Conservation (phyloP, 2,329 filamentous ascomycete genomes). For the Fusarium sp. region DNA sequence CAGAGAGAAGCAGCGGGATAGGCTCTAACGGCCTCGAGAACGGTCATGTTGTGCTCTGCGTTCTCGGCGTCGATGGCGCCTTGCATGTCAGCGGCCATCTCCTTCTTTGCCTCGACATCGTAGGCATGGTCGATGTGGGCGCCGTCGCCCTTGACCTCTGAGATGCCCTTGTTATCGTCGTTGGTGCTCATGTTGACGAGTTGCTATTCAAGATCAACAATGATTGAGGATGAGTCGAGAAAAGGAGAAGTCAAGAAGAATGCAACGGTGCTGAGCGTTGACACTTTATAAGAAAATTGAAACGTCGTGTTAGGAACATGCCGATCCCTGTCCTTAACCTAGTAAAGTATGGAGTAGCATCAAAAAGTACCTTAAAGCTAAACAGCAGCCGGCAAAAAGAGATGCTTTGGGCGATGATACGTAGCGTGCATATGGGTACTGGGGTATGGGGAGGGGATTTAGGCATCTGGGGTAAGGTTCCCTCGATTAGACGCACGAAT, state of each 20-base stretch:
- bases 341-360: not conserved
- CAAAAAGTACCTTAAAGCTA: not conserved
- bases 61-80: constrained; percentile 50
- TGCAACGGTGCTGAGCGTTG: constrained; percentile 1
- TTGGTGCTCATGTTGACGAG: constrained; percentile 29
- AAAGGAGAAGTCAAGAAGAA: not conserved
- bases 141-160: constrained; percentile 21
- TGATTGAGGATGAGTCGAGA: constrained; percentile 1
- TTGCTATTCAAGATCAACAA: constrained; percentile 8
- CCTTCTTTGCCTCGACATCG: constrained; percentile 30
- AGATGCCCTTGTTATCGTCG: constrained; percentile 17
- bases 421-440: constrained; percentile 1
- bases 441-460: constrained; percentile 18
- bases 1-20: constrained; percentile 58
- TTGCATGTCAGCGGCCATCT: constrained; percentile 25
- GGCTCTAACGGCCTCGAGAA: constrained; percentile 49
- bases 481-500: constrained; percentile 38
- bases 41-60: constrained; percentile 52
- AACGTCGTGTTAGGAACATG: not conserved
- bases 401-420: not conserved
- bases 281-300: constrained; percentile 15
- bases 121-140: constrained; percentile 32
- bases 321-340: not conserved
- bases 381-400: not conserved
- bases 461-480: constrained; percentile 34